Evolutionary conservation across 768 basidiomycete genomes (phyloP).

Genomic region (Podaxis sp.): DNA sequence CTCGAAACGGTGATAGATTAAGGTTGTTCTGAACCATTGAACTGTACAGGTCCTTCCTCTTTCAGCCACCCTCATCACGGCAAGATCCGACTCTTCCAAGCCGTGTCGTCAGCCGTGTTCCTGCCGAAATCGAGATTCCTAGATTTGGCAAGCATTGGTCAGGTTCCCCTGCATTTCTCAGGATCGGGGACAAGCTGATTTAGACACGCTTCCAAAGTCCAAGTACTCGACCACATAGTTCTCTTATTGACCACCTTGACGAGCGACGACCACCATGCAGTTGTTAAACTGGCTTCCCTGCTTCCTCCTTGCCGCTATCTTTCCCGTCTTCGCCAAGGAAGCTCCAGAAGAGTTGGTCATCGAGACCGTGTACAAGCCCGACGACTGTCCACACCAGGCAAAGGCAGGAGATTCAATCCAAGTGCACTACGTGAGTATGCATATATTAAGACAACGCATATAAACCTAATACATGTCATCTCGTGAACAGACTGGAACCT

Average conservation of each 20-base stretch:
- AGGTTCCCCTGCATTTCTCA: neutral
- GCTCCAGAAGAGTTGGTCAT: constrained; percentile 54
- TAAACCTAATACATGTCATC: neutral
- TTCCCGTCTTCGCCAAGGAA: constrained; percentile 34
- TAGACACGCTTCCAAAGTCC: neutral
- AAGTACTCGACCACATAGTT: neutral
- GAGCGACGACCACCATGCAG: constrained; percentile 38
- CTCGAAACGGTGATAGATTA: constrained; percentile 19
- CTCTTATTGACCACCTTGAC: neutral
- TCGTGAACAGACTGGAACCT: constrained; percentile 63
- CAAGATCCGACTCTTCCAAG: neutral
- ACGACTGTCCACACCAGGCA: constrained; percentile 50
- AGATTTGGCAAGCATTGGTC: neutral
- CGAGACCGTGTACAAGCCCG: constrained; percentile 56
- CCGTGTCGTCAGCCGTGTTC: neutral
- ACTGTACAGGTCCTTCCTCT: constrained; percentile 34
- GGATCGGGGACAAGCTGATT: neutral
- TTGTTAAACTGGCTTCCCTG: constrained; percentile 43
- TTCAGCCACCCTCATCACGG: neutral
- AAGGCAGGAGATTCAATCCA: constrained; percentile 57
- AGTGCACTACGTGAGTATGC: constrained; percentile 68
- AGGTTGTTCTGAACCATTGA: constrained; percentile 23
- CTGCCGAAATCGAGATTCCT: neutral
- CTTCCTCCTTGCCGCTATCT: constrained; percentile 39
- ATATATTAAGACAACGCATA: neutral